Evolutionary conservation across 1,139 yeast genomes (phyloP), one percentile per base, ranked within the genome.

Genomic region (Arxiozyma telluris): DNA sequence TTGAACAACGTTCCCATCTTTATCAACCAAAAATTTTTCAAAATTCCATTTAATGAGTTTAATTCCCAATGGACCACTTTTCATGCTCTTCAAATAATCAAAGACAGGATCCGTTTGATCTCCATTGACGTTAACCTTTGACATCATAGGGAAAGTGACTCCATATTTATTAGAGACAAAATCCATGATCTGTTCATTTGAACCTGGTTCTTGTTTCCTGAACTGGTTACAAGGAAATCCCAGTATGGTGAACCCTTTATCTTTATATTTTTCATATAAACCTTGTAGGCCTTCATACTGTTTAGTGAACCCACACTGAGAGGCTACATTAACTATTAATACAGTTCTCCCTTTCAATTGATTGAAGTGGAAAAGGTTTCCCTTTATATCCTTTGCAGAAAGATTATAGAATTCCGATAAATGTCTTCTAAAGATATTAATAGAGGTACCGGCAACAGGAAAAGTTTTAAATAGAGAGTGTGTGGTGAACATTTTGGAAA

Each of bases 141-240:
- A 76, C 78, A 90, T 76, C 38, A 91, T 79, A 25, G 70, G 72
- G 61, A 71, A 71, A n/a, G 84, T 75, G 44, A 87, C 94, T 11
- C 85, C 84, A 67, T 76, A 89, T 61, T 78, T 78, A 50, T 71
- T 58, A 50, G 79, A 74, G 61, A 90, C 84, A 64, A 77, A 79
- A 46, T 71, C 65, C 11, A 77, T 79, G 53, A 87, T 83, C 58
- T 82, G 79, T 48, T 74, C 76, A 44, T 80, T 81, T 7, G 78
- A 67, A 1, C 80, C 80, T 4, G 95, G 94, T 64, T 89, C 96
- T 71, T 90, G 95, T 61, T 77, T 78, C 21, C 84, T 87, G 65
- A 91, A 90, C 69, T 90, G 97, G 67, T 83, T 82, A 67, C 88
- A 82, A 55, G 97, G 97, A 79, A 90, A 90, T 0, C 94, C 97